A percentile compares a stretch with the other conserved stretches of the same genome.
These are phyloP conservation scores for Talaromyces sp. DNA, from an alignment of 2,329 filamentous ascomycete species.

Conservation along the genomic window DNA sequence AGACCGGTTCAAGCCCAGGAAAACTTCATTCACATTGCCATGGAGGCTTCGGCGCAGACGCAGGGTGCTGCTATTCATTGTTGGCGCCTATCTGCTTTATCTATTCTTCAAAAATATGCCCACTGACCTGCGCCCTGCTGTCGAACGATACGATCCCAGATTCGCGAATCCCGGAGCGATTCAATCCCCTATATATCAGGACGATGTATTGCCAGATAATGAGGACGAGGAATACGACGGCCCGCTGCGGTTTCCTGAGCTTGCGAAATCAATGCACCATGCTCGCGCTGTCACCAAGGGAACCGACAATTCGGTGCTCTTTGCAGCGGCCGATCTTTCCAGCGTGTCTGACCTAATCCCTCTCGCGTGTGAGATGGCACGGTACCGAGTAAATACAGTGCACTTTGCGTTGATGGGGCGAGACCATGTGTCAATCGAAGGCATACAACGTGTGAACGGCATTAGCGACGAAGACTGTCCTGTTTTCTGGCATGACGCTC, in stretches of 20 bases:
- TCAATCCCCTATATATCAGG: slow-evolving; percentile 8
- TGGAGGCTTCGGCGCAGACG: slow-evolving; percentile 38
- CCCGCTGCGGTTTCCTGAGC: slow-evolving; percentile 61
- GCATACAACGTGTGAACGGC: slow-evolving; percentile 73
- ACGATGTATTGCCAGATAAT: not conserved
- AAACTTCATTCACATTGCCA: slow-evolving; percentile 28
- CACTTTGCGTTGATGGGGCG: slow-evolving; percentile 78
- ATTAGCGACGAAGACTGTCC: slow-evolving; percentile 64
- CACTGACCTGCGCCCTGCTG: slow-evolving; percentile 38
- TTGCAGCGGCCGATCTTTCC: slow-evolving; percentile 69
- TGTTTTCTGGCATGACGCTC: slow-evolving; percentile 66
- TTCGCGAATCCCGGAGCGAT: slow-evolving; percentile 10
- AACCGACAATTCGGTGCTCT: slow-evolving; percentile 61
- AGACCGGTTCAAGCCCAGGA: slow-evolving; percentile 26
- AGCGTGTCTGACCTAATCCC: slow-evolving; percentile 71
- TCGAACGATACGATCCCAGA: slow-evolving; percentile 26
- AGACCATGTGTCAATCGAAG: slow-evolving; percentile 63
- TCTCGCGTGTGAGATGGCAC: slow-evolving; percentile 81
- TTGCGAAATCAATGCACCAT: slow-evolving; percentile 60
- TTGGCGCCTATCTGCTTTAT: slow-evolving; percentile 53
- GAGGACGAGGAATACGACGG: slow-evolving; percentile 54
- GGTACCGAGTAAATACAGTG: slow-evolving; percentile 64
- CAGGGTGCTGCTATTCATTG: slow-evolving; percentile 46
- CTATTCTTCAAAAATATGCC: slow-evolving; percentile 64
- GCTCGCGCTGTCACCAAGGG: slow-evolving; percentile 51